These are phyloP conservation scores for Blastobotrys raffinosifermentans DNA, from an alignment of 1,139 yeast species.

Conservation along the genomic window DNA sequence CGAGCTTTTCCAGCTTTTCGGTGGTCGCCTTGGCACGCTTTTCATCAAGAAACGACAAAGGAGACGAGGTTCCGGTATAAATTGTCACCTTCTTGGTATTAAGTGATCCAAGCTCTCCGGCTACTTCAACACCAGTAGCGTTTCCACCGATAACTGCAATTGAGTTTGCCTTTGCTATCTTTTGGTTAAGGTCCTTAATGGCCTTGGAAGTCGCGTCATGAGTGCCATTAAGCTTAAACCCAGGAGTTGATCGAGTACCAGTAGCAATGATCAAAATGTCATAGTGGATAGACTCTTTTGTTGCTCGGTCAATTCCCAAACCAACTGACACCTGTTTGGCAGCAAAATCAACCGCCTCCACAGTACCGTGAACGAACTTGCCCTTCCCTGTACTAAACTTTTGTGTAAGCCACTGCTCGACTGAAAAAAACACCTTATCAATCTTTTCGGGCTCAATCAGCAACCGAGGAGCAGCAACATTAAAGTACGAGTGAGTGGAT, in stretches of 20 bases:
- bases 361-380: constrained; percentile 29
- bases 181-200: constrained; percentile 65
- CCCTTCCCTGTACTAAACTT: constrained; percentile 14
- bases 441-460: constrained; percentile 20
- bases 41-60: constrained; percentile 19
- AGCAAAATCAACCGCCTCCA: constrained; percentile 25
- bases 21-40: constrained; percentile 9
- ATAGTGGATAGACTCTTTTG: constrained; percentile 40
- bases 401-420: constrained; percentile 14
- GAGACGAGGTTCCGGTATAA: constrained; percentile 20
- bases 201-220: constrained; percentile 70
- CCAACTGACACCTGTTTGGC: constrained; percentile 27
- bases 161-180: constrained; percentile 65
- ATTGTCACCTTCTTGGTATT: constrained; percentile 21
- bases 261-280: constrained; percentile 78
- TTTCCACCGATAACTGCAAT: constrained; percentile 90
- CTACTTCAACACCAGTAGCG: constrained; percentile 87
- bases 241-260: constrained; percentile 64
- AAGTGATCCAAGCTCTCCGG: constrained; percentile 50
- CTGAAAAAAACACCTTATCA: constrained; percentile 14
- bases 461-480: constrained; percentile 25
- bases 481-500: constrained; percentile 16
- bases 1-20: constrained; percentile 16
- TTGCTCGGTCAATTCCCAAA: constrained; percentile 31
- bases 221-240: constrained; percentile 78